These are phyloP conservation scores for Craspedostauros australis DNA, from an alignment of 108 stramenopile species.

Conservation along the genomic window DNA sequence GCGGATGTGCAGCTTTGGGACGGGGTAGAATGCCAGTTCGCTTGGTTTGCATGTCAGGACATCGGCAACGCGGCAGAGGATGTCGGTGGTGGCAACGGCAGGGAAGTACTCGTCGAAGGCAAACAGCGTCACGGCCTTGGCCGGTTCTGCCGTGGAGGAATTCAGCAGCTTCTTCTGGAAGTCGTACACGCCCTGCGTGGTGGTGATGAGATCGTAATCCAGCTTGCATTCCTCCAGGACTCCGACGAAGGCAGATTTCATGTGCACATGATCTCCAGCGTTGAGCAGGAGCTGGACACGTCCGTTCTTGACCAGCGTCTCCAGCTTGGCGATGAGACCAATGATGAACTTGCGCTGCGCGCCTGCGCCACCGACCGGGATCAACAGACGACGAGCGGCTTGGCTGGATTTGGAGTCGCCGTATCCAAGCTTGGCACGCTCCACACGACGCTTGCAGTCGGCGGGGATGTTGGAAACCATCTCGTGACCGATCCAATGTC, in stretches of 20 bases:
- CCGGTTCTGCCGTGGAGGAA: conserved; percentile 35
- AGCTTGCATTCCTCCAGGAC: conserved; percentile 51
- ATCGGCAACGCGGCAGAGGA: conserved; percentile 82
- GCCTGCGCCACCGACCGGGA: conserved; percentile 90
- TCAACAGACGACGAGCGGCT: conserved; percentile 70
- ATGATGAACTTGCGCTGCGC: conserved; percentile 85
- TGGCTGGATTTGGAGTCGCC: background rate
- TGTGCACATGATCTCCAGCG: conserved; percentile 85
- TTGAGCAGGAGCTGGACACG: conserved; percentile 83
- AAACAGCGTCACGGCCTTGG: conserved; percentile 65
- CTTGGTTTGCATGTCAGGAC: conserved; percentile 85
- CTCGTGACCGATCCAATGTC: conserved; percentile 85
- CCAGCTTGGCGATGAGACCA: conserved; percentile 48
- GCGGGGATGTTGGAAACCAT: conserved; percentile 66
- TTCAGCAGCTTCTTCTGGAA: conserved; percentile 56
- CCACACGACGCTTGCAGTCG: conserved; percentile 61
- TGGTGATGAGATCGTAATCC: conserved; percentile 57
- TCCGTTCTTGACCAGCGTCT: conserved; percentile 54
- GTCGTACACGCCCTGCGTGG: conserved; percentile 51
- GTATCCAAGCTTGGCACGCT: conserved; percentile 33
- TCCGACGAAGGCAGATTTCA: conserved; percentile 74
- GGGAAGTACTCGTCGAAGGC: conserved; percentile 89
- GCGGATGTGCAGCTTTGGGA: conserved; percentile 89
- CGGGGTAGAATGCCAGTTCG: conserved; percentile 87
- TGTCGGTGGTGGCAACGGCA: conserved; percentile 88